A percentile compares a stretch with the other conserved stretches of the same genome.
These are phyloP conservation scores for Cladosporium sp. DNA, from an alignment of 2,329 filamentous ascomycete species.

Conservation along the genomic window DNA sequence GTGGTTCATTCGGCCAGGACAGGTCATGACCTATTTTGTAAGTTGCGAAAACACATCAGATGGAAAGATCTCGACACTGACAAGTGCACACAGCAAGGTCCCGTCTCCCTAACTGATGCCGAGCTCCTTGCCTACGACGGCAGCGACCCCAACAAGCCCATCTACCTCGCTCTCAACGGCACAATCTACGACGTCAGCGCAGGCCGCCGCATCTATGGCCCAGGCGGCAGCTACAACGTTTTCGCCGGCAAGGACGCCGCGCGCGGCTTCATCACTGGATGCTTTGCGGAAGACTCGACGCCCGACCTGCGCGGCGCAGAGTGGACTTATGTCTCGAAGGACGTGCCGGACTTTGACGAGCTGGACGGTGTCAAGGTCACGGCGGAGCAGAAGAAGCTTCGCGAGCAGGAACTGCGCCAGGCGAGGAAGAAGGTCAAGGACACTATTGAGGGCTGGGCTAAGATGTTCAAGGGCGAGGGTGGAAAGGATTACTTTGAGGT, in stretches of 20 bases:
- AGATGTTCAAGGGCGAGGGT: conserved; percentile 65
- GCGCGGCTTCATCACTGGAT: conserved; percentile 86
- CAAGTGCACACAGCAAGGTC: conserved; percentile 41
- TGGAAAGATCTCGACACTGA: conserved; percentile 9
- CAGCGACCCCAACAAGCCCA: conserved; percentile 64
- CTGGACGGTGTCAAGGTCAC: conserved; percentile 21
- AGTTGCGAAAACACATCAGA: conserved; percentile 23
- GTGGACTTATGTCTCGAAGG: conserved; percentile 69
- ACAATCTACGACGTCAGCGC: conserved; percentile 79
- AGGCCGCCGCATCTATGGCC: conserved; percentile 49
- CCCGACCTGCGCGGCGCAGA: conserved; percentile 83
- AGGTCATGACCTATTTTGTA: conserved; percentile 60
- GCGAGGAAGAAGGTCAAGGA: conserved; percentile 63
- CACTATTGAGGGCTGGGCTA: conserved; percentile 73
- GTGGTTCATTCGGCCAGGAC: conserved; percentile 55
- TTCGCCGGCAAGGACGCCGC: conserved; percentile 85
- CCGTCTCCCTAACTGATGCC: conserved; percentile 66
- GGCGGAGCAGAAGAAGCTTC: conserved; percentile 30
- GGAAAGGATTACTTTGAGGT: conserved; percentile 77
- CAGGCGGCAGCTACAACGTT: conserved; percentile 79
- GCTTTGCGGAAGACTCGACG: conserved; percentile 80
- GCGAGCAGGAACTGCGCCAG: conserved; percentile 58
- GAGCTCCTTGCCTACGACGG: conserved; percentile 76
- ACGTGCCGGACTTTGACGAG: conserved; percentile 34
- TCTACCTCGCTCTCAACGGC: conserved; percentile 87